A percentile compares a stretch with the other conserved stretches of the same genome.
phyloP scores from a whole-genome alignment of 2,329 filamentous ascomycete genomes.

The Hymenoscyphus linearis region DNA sequence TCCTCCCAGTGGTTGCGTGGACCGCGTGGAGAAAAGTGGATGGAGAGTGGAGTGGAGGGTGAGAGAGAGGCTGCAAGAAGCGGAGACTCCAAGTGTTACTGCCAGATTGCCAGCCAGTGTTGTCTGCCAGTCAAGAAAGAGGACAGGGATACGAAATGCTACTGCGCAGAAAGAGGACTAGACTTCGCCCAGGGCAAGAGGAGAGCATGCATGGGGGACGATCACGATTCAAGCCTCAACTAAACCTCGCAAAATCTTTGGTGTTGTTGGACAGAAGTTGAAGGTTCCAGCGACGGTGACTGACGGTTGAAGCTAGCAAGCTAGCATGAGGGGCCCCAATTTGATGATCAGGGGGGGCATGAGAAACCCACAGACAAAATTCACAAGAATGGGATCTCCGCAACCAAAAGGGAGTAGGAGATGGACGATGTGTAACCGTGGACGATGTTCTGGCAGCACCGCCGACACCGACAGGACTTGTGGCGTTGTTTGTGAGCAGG shows the following conservation, averaged over 20 bases:
- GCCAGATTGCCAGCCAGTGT: not conserved
- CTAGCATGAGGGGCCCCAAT: not conserved
- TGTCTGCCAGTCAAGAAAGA: not conserved
- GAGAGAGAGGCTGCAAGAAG: not conserved
- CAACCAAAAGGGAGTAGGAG: not conserved
- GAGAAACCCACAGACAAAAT: not conserved
- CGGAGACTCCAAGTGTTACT: not conserved
- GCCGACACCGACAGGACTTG: conserved; percentile 1
- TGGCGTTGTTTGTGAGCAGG: not conserved
- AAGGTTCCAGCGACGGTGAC: not conserved
- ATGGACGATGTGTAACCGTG: not conserved
- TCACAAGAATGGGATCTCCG: not conserved
- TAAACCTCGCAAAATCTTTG: not conserved
- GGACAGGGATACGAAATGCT: conserved; percentile 5
- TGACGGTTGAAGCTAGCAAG: not conserved
- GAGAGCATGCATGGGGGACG: not conserved
- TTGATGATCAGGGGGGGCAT: not conserved
- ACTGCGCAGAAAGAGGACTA: not conserved
- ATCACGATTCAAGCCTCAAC: not conserved
- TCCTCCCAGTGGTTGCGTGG: not conserved
- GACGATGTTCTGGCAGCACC: conserved; percentile 1
- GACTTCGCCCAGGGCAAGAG: not conserved
- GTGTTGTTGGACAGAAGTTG: not conserved
- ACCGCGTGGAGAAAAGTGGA: not conserved
- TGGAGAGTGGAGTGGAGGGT: not conserved